These are phyloP conservation scores for Cudoniella acicularis DNA, from an alignment of 495 filamentous ascomycete species.

Conservation along the genomic window DNA sequence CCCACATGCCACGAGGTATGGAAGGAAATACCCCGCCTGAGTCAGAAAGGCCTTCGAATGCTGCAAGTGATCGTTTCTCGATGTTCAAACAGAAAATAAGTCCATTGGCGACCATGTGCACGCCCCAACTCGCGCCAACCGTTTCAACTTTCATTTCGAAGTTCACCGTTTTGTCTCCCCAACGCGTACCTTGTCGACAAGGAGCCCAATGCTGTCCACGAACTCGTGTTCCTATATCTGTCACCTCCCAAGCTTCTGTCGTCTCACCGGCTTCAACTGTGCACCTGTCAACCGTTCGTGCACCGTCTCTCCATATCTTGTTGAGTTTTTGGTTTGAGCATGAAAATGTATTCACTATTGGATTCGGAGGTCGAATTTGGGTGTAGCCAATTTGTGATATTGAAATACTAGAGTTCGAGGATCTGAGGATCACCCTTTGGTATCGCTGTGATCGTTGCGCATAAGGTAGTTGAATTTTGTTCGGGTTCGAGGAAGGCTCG, in stretches of 20 bases:
- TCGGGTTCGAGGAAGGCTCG: not conserved
- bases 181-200: slow-evolving; percentile 12
- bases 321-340: slow-evolving; percentile 15
- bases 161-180: slow-evolving; percentile 10
- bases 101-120: slow-evolving; percentile 19
- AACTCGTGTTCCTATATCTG: slow-evolving; percentile 10
- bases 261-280: slow-evolving; percentile 15
- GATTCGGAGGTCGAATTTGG: not conserved
- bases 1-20: slow-evolving; percentile 9
- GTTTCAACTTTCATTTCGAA: slow-evolving; percentile 15
- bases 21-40: slow-evolving; percentile 9
- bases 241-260: slow-evolving; percentile 18
- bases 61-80: not conserved
- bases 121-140: slow-evolving; percentile 16
- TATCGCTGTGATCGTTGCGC: slow-evolving; percentile 17
- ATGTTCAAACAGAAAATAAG: slow-evolving; percentile 13
- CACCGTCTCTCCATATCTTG: slow-evolving; percentile 16
- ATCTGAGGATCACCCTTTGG: slow-evolving; percentile 13
- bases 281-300: slow-evolving; percentile 20
- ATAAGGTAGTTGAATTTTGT: slow-evolving; percentile 1
- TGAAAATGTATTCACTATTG: slow-evolving; percentile 1
- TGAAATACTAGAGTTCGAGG: slow-evolving; percentile 12
- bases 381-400: slow-evolving; percentile 8
- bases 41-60: slow-evolving; percentile 17
- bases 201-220: slow-evolving; percentile 18